Evolutionary conservation across 306 rosid species (phyloP), one percentile per base, ranked within the genome.

Genomic region (Cucumis hystrix): DNA sequence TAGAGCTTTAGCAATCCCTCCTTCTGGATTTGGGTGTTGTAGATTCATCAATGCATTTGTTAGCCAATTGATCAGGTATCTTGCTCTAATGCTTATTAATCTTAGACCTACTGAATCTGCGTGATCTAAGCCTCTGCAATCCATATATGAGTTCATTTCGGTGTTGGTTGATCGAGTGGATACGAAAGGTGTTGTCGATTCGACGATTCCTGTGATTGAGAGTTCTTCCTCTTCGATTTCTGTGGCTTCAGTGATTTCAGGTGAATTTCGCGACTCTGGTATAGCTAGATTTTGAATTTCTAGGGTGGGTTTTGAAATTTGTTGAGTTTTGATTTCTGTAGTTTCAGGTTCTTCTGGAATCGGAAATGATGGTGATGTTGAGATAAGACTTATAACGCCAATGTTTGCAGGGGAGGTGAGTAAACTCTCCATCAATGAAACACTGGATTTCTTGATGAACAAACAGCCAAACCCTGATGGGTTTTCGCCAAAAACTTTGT

Each of bases 401-500:
- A 83, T 79, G 58, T 78, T 88, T 17, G 92, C 28, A 6, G 87
- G 73, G 58, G 71, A 74, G 2, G 83, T 37, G 14, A 73, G 33
- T 41, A 88, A 83, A 68, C 83, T 84, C 64, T 79, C 80, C 6
- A 94, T 73, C 68, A 86, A 49, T 7, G 88, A 81, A 9, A 84
- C 68, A 49, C 83, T 86, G 1, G 97, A 82, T 75, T 87, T 94
- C 88, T 94, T 91, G 51, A 91, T 88, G 80, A 94, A 89, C 79
- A 94, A 85, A 80, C 98, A 90, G 12, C 89, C 93, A 78, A 94
- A 84, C 0, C 98, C 98, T 4, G 96, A 91, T 10, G 98, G 97
- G 75, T 86, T 87, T 65, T 94, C 85, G 10, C 97, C 97, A 15
- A 89, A 87, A 10, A 94, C 80, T 81, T 87, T 89, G 83, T 82